Base-by-base conservation (phyloP, 179 eudicot species). In the Silene noctiflora region DNA sequence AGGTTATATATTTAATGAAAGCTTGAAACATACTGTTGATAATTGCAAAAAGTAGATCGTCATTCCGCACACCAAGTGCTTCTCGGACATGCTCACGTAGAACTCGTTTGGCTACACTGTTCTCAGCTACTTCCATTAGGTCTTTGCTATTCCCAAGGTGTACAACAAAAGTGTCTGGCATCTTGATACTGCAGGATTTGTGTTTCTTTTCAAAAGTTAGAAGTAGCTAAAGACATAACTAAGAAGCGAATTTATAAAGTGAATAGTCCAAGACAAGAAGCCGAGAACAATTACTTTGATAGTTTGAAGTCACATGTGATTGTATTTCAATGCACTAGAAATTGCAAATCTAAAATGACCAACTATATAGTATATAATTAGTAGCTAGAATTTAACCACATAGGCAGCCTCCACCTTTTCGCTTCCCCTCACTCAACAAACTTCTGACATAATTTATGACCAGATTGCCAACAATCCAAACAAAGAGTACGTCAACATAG, bases 61-160 rank as follows among this genome's bases (percentile, higher is more conserved):
- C 98, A 84, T 82, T 94, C 77, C 90, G 89, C 76, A 94, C 88
- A 73, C 97, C 96, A 81, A 94, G 93, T 22, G 90, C 89, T 83
- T 90, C 98, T 67, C 98, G 85, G n/a, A 94, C 88, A 85, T 94
- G 96, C 84, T 94, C 96, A 13, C 96, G 88, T 56, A 94, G 80
- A 78, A 91, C 88, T 84, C 96, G 87, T 83, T 87, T 94, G n/a
- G 98, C 98, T 67, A 94, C 91, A 64, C 82, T 88, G 78, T 84
- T 85, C 79, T 91, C 96, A 73, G 98, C 98, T 62, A 91, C 90
- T 81, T 91, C 94, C 96, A 90, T 94, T 64, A 94, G 88, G 29
- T 94, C 98, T 73, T 91, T 91, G 88, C 98, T 94, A 75, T 94
- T 94, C 33, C 98, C 98, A 81, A 94, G 98, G 87, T 94, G 98